A percentile compares a stretch with the other conserved stretches of the same genome.
Evolutionary conservation across 208 protist species (phyloP).

Genomic region (Histomonas meleagridis): DNA sequence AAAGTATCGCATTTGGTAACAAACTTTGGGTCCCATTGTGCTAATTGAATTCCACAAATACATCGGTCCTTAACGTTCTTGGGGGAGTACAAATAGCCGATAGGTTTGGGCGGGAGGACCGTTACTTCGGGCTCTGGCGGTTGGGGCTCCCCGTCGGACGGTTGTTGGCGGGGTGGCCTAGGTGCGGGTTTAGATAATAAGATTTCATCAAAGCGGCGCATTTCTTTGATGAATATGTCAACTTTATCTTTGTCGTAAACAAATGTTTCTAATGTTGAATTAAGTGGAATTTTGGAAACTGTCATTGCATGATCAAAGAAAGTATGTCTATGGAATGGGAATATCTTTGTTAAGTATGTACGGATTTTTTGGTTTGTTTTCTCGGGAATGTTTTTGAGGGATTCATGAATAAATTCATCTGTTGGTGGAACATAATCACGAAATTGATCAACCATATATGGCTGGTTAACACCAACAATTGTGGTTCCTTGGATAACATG

Average conservation of each 20-base stretch:
- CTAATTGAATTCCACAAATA: neutral
- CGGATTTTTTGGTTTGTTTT: neutral
- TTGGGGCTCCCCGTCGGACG: neutral
- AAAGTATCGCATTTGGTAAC: neutral
- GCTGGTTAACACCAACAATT: slow-evolving; percentile 28
- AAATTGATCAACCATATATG: slow-evolving; percentile 11
- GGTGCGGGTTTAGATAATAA: neutral
- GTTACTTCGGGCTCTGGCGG: neutral
- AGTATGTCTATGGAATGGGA: neutral
- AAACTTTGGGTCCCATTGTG: neutral
- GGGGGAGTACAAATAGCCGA: neutral
- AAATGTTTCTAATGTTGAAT: neutral
- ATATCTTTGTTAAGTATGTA: neutral
- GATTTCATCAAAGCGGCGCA: neutral
- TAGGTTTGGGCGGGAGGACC: neutral
- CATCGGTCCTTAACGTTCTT: neutral
- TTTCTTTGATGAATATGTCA: neutral
- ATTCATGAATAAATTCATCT: neutral
- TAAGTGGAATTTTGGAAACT: neutral
- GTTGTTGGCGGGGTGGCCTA: neutral
- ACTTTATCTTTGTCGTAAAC: neutral
- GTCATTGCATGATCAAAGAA: neutral
- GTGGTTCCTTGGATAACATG: neutral
- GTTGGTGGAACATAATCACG: neutral
- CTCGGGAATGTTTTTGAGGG: neutral